Conservation (phyloP, 208 protist species). For the Crithidia expoeki region DNA sequence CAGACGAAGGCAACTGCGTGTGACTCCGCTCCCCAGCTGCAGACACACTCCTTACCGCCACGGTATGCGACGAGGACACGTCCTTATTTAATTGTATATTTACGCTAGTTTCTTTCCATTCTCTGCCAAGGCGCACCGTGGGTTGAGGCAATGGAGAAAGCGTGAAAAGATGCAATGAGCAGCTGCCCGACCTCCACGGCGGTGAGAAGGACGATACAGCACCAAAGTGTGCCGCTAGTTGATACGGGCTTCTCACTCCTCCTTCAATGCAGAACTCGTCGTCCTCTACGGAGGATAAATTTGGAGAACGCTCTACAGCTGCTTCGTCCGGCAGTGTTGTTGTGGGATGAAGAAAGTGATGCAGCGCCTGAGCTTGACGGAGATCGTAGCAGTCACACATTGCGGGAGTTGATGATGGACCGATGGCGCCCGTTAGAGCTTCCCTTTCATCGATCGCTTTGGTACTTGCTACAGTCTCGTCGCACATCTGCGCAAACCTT, state of each 20-base stretch:
- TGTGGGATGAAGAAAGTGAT: constrained; percentile 10
- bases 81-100: too few relatives aligned
- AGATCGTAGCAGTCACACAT: background rate
- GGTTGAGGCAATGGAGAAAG: background rate
- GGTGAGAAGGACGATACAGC: background rate
- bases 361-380: constrained; percentile 8
- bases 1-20: too few relatives aligned
- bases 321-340: constrained; percentile 21
- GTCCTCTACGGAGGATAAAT: constrained; percentile 13
- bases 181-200: background rate
- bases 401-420: background rate
- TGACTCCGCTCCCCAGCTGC: too few relatives aligned
- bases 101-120: background rate
- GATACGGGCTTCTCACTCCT: background rate
- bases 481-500: too few relatives aligned
- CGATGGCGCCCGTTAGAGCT: background rate
- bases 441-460: background rate
- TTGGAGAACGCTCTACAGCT: constrained; percentile 9
- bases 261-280: constrained; percentile 15
- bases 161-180: background rate
- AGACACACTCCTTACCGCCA: too few relatives aligned
- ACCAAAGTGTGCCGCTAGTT: background rate
- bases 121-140: background rate
- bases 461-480: background rate
- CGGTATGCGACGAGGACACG: too few relatives aligned